Evolutionary conservation across 2,329 filamentous ascomycete species (phyloP).

Genomic region (Tolypocladium album): DNA sequence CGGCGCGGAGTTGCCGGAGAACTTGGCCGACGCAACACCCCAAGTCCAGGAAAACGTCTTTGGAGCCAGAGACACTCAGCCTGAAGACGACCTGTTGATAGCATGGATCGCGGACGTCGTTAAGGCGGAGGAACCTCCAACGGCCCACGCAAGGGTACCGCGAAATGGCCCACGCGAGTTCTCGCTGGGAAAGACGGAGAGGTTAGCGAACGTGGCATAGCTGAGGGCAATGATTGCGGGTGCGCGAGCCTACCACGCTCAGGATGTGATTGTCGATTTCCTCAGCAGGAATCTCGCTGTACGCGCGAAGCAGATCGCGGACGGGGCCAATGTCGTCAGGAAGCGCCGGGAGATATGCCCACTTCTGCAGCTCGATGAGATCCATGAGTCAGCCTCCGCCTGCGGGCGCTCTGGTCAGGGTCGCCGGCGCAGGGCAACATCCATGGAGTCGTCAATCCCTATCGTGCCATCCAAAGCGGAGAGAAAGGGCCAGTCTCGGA

Average conservation of each 20-base stretch:
- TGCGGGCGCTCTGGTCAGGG: not conserved
- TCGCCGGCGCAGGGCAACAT: not conserved
- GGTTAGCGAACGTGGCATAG: not conserved
- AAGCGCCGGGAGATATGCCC: slow-evolving; percentile 24
- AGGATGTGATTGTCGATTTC: slow-evolving; percentile 25
- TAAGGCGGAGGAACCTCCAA: slow-evolving; percentile 37
- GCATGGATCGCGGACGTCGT: slow-evolving; percentile 26
- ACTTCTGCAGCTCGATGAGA: slow-evolving; percentile 21
- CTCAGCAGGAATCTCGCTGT: slow-evolving; percentile 24
- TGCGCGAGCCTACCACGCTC: slow-evolving; percentile 19
- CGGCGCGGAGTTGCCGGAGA: slow-evolving; percentile 35
- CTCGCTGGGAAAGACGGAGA: slow-evolving; percentile 21
- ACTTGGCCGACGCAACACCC: slow-evolving; percentile 41
- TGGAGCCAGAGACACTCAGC: slow-evolving; percentile 25
- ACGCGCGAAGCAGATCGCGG: slow-evolving; percentile 23
- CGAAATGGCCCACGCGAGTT: slow-evolving; percentile 33
- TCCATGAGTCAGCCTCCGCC: slow-evolving; percentile 16
- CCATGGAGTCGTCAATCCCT: not conserved
- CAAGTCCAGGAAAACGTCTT: slow-evolving; percentile 34
- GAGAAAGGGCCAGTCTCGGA: not conserved
- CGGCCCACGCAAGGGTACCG: slow-evolving; percentile 35
- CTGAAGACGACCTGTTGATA: slow-evolving; percentile 32
- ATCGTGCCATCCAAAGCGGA: not conserved
- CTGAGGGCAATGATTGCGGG: not conserved
- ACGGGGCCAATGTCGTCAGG: slow-evolving; percentile 25